These are phyloP conservation scores for Solanum hybrid DNA, from an alignment of 305 asterid genomes.

Conservation along the genomic window DNA sequence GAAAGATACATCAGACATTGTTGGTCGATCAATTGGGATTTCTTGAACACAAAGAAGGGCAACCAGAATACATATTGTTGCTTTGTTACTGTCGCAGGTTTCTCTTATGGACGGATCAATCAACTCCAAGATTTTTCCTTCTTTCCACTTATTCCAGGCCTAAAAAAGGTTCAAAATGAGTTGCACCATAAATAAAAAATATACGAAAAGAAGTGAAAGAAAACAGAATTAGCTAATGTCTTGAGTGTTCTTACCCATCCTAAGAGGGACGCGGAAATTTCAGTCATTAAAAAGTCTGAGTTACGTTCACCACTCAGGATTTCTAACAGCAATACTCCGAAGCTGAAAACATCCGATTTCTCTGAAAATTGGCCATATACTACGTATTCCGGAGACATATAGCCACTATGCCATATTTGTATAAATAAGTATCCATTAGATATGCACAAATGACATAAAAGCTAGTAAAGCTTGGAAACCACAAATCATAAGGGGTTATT, in stretches of 20 bases:
- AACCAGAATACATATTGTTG: not conserved
- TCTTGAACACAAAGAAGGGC: constrained; percentile 5
- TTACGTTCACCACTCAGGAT: not conserved
- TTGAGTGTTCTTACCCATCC: constrained; percentile 2
- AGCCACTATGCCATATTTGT: not conserved
- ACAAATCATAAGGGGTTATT: not conserved
- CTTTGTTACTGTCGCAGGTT: not conserved
- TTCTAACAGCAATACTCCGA: constrained; percentile 4
- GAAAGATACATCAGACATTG: not conserved
- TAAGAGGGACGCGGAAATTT: not conserved
- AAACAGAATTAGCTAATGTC: not conserved
- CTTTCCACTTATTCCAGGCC: constrained; percentile 8
- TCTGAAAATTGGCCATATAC: constrained; percentile 1
- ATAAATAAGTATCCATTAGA: not conserved
- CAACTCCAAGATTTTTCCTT: not conserved
- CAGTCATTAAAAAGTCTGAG: not conserved
- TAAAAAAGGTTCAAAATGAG: not conserved
- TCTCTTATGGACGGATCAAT: constrained; percentile 5
- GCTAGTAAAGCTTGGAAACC: not conserved
- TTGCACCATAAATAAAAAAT: not conserved
- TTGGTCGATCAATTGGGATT: not conserved
- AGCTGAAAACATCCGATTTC: constrained; percentile 7
- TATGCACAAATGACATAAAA: not conserved
- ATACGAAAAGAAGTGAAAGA: not conserved
- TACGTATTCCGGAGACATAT: constrained; percentile 4